Evolutionary conservation across 495 filamentous ascomycete genomes (phyloP).

Genomic region (Podospora conica): DNA sequence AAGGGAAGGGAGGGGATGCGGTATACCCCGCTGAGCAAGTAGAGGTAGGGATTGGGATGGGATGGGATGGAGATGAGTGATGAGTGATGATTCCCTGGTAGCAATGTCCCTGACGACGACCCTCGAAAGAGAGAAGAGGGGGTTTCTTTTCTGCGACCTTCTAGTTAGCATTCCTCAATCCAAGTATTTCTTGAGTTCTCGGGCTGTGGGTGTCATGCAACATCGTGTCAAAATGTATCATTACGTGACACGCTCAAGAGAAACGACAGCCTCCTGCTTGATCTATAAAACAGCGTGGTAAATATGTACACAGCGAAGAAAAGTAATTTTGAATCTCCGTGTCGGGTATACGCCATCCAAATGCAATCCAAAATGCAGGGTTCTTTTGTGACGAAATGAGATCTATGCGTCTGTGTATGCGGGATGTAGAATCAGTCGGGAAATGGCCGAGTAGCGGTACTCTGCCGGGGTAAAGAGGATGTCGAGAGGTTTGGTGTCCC

Average conservation of each 20-base stretch:
- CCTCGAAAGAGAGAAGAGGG: background rate
- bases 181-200: background rate
- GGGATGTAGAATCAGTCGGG: background rate
- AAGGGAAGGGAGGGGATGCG: background rate
- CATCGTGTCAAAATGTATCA: background rate
- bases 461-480: background rate
- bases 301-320: background rate
- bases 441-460: background rate
- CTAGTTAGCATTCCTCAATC: background rate
- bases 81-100: background rate
- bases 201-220: background rate
- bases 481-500: background rate
- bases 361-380: background rate
- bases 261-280: background rate
- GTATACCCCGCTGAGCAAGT: background rate
- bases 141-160: background rate
- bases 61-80: background rate
- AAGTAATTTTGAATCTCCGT: background rate
- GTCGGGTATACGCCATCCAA: background rate
- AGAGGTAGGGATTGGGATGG: background rate
- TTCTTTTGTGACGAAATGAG: background rate
- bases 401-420: background rate
- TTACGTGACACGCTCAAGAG: background rate
- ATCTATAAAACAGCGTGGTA: background rate
- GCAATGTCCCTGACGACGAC: background rate